Base-by-base conservation (phyloP, 2,329 filamentous ascomycete genomes). In the Fusarium sambucinum region DNA sequence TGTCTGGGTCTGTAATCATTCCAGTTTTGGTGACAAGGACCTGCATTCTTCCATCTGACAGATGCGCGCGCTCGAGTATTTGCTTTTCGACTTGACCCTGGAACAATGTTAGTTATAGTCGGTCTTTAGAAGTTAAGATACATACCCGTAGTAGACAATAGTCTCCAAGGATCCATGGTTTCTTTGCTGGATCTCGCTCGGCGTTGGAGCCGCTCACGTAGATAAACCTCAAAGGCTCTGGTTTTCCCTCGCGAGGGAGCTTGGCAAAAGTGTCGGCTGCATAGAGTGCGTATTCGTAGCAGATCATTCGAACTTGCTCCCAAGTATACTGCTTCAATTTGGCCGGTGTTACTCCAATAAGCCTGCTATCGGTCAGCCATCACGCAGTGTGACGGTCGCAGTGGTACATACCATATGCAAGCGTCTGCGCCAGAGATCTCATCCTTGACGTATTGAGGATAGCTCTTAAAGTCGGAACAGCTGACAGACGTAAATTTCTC, bases 61-160 rank as follows among this genome's bases (percentile, higher is more conserved):
- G 68, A 21, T 77, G 70, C 4, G 81, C 81, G 21, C 79, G 80
- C 2, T 76, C 76, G 6, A 85, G 76, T 6, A 86, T 74, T 19
- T 75, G 70, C 10, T 69, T 80, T 64, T 86, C 85, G 0, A 80
- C 79, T 41, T 83, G 79, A 9, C 84, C 84, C 84, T 86, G 47
- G 2, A 11, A 5, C 7, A 29, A 1, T 37, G 23, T 48, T 29
- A 46, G 41, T n/a, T 37, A 46, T 61, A 6, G 35, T 27, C 29
- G 19, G 5, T 19, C 5, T 5, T 14, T 3, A 14, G 8, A 9
- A 7, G 41, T 13, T 1, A 0, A 16, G 32, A 6, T n/a, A 72
- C 79, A 66, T 75, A 85, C 85, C n/a, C 85, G 73, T 79, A 87
- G 79, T 12, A 82, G 56, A 10, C 51, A 65, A 57, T 86, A 87